Evolutionary conservation across 202 grass and related monocot species (phyloP).

Genomic region (Saccharum hybrid): DNA sequence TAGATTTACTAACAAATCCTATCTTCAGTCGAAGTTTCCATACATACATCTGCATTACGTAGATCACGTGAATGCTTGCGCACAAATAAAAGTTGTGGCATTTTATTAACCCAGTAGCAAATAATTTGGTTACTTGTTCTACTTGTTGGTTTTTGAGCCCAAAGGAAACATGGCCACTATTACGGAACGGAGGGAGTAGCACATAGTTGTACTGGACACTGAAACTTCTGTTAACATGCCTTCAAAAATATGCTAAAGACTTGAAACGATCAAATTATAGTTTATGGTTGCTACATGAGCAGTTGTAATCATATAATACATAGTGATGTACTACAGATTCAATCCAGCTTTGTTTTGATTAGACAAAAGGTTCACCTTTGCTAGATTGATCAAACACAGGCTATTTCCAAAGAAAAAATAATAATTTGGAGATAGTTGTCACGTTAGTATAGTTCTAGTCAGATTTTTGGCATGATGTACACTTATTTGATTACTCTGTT

Average conservation of each 20-base stretch:
- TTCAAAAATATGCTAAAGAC: not conserved
- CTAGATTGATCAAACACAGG: constrained; percentile 30
- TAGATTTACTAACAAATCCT: not conserved
- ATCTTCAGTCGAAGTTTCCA: not conserved
- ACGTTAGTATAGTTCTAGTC: not conserved
- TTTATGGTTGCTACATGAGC: not conserved
- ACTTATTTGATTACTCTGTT: constrained; percentile 36
- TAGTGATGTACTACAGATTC: not conserved
- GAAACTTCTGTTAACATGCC: not conserved
- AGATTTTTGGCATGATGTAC: constrained; percentile 29
- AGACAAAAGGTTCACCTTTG: constrained; percentile 15
- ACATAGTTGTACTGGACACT: constrained; percentile 10
- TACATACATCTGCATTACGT: not conserved
- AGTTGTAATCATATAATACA: not conserved
- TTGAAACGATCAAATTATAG: not conserved
- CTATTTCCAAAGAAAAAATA: constrained; percentile 7
- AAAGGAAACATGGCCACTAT: not conserved
- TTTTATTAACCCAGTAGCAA: not conserved
- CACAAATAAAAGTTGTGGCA: not conserved
- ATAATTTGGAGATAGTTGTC: not conserved
- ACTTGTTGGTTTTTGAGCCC: not conserved
- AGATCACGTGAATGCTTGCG: not conserved
- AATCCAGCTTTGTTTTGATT: not conserved
- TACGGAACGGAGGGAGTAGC: not conserved
- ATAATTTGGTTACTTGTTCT: not conserved